Percentiles rank a stretch among this genome's conserved stretches.
These are phyloP conservation scores for Amanita inopinata DNA, from an alignment of 768 basidiomycete genomes.

Conservation along the genomic window DNA sequence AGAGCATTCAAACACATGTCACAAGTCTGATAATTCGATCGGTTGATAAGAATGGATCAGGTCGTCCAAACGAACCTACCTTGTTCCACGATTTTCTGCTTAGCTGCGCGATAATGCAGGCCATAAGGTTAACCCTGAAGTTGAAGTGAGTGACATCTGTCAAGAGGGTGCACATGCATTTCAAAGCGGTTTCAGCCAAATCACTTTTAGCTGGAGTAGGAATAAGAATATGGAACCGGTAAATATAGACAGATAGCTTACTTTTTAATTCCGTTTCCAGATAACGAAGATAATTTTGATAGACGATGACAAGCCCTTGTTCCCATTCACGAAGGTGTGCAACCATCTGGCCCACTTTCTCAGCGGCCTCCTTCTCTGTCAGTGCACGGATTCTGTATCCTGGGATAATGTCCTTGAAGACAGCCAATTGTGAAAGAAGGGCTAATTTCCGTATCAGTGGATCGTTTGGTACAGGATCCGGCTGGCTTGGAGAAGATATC, in stretches of 20 bases:
- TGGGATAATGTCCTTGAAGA: constrained; percentile 94
- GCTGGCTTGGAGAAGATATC: constrained; percentile 59
- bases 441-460: constrained; percentile 78
- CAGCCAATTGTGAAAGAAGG: constrained; percentile 81
- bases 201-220: constrained; percentile 47
- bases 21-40: constrained; percentile 50
- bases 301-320: constrained; percentile 80
- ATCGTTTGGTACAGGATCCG: constrained; percentile 71
- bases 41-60: constrained; percentile 11
- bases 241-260: constrained; percentile 21
- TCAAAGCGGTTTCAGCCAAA: constrained; percentile 60
- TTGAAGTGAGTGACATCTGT: constrained; percentile 91
- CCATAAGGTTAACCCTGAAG: constrained; percentile 89
- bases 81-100: constrained; percentile 86
- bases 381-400: constrained; percentile 91
- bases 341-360: constrained; percentile 93
- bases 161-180: constrained; percentile 81
- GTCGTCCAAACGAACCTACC: constrained; percentile 34
- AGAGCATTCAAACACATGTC: constrained; percentile 78
- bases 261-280: constrained; percentile 87
- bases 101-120: constrained; percentile 70
- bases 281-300: constrained; percentile 80
- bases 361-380: constrained; percentile 83
- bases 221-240: constrained; percentile 7
- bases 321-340: constrained; percentile 88